Evolutionary conservation across 2,329 filamentous ascomycete species (phyloP), one percentile per base, ranked within the genome.

Genomic region (Cordyceps cicadae): DNA sequence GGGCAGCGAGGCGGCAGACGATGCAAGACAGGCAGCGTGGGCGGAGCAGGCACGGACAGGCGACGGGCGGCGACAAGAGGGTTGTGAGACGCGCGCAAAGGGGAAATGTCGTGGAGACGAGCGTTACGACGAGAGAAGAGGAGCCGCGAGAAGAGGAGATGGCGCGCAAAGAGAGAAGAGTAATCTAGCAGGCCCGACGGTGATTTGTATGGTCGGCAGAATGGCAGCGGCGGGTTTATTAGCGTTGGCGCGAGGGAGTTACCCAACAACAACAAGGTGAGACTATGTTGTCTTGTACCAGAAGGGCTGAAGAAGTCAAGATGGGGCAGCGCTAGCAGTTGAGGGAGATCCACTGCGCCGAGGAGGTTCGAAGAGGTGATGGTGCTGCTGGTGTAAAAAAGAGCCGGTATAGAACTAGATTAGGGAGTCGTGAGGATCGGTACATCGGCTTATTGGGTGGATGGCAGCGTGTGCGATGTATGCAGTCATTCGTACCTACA

Each of bases 141-240:
- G 5, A 37, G 43, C 3, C 29, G 43, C 45, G 45, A 39, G 19
- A 57, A 50, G 34, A 49, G 45, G 29, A 49, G 19, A 49, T 19
- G 55, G 39, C 46, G 55, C 17, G 48, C 24, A 24, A 51, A 58
- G 55, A 58, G 55, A 58, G 37, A 51, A 51, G 48, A 58, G 55
- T 32, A 34, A n/a, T 51, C 43, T 58, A 19, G 55, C 48, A 32
- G 26, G 55, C 55, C 32, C 43, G 48, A 14, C 34, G 19, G 43
- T 24, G 24, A 24, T 24, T 24, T 24, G 24, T 19, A 46, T 11
- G 46, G 50, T 34, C 32, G 37, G 6, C 21, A 41, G 34, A 21
- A 26, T 12, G 43, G 9, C 21, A 43, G 19, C 19, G 32, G 29
- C 17, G 11, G 24, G 7, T 19, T 41, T 50, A 58, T 29, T 51